Base-by-base conservation (phyloP, 2,329 filamentous ascomycete species). In the Sordariomycetes sp. region DNA sequence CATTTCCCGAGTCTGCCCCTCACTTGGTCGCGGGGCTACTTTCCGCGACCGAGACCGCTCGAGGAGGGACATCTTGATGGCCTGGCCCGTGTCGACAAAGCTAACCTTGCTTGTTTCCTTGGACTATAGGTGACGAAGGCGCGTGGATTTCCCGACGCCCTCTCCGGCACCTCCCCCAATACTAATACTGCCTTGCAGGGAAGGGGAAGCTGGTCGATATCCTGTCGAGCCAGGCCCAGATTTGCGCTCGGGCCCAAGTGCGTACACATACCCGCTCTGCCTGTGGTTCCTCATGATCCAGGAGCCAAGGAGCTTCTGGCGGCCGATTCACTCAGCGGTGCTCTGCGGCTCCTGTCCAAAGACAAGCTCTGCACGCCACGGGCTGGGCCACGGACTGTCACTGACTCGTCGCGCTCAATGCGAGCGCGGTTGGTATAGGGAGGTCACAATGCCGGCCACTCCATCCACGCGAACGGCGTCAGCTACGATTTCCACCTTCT, bases 401-500 rank as follows among this genome's bases (percentile, higher is more conserved):
- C 55, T 57, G 43, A 57, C 55, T 51, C 16, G 25, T 34, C 58
- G 59, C 53, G 34, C n/a, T 37, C 25, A n/a, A 48, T 28, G 35
- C 28, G 28, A 32, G 16, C 37, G 37, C 18, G 37, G 14, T 50
- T 50, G 46, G n/a, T 6, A 3, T 46, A 54, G 56, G 55, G 58
- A n/a, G 58, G 61, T 20, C 57, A 60, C 59, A 59, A 60, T 56
- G 53, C 55, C 20, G 59, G 58, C 40, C 59, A 61, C 53, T 59
- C 58, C 24, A 55, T 61, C 46, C 40, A 37, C 54, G 61, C 46
- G 20, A 61, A 62, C 58, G 61, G 61, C 16, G 52, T 63, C 37
- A 60, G 59, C 59, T 63, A 62, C 53, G 63, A 67, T 37, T 81
- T 82, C 62, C 81, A 86, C 68, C 79, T 88, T 60, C 72, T 87